Evolutionary conservation across 768 basidiomycete species (phyloP), one percentile per base, ranked within the genome.

Genomic region (Russula sp.): DNA sequence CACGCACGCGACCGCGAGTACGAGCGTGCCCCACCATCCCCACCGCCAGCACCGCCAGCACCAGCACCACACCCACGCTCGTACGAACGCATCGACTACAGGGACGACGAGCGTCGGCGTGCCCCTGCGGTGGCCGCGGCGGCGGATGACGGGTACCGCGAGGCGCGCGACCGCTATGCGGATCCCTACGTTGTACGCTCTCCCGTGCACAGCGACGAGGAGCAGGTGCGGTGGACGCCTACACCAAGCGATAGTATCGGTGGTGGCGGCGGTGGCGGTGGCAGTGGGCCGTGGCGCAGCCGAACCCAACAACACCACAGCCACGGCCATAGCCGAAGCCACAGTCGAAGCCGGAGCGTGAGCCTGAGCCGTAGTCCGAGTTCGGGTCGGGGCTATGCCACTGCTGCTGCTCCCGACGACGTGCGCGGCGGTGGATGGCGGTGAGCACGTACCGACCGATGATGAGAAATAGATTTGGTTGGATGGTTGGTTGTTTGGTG

Each of bases 181-280:
- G 54, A 50, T 7, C 9, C 52, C 2, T 41, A 20, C 22, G n/a
- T 34, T 16, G 38, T 6, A 0, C 35, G 47, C 34, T 57, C 60
- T 3, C 42, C 56, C 2, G 25, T 10, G 20, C 61, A 9, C 3
- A 47, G 61, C 45, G 61, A 62, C 45, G 61, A 62, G 2, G 61
- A 53, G 6, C 32, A 16, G 18, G 7, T 29, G 13, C 54, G 13
- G 14, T 51, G 48, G 60, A 10, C 6, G n/a, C 18, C 49, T 0
- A 16, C 54, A 11, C 60, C 59, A 22, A 47, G 45, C 36, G 51
- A 60, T 2, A 29, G 42, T n/a, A 36, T 3, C 9, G 50, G 9
- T 20, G n/a, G 14, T 41, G 41, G 5, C 25, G 46, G 46, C 22
- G 22, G 6, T 14, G 2, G 7, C 55, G 13, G 42, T 20, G 25